phyloP scores from a whole-genome alignment of 2,329 filamentous ascomycete species.

The Seiridium unicorne region DNA sequence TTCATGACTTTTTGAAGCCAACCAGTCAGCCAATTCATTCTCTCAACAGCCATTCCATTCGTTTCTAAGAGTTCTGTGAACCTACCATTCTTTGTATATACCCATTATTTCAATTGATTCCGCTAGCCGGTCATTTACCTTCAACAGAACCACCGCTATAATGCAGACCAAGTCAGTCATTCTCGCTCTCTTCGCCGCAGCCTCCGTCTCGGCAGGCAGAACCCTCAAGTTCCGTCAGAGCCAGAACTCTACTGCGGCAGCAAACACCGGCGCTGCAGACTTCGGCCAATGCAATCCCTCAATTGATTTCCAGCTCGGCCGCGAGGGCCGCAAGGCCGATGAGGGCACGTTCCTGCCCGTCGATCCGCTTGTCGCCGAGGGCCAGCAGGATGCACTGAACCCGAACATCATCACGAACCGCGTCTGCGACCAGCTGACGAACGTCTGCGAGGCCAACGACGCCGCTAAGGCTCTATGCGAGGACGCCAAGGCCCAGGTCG shows the following conservation, averaged over 20 bases:
- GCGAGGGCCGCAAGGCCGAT: slow-evolving; percentile 43
- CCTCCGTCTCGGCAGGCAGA: slow-evolving; percentile 11
- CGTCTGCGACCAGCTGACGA: slow-evolving; percentile 59
- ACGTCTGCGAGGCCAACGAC: slow-evolving; percentile 57
- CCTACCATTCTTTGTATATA: slow-evolving; percentile 15
- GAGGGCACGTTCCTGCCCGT: slow-evolving; percentile 60
- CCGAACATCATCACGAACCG: slow-evolving; percentile 64
- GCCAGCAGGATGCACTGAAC: slow-evolving; percentile 57
- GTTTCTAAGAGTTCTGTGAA: slow-evolving; percentile 16
- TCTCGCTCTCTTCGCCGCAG: slow-evolving; percentile 15
- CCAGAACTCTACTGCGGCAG: slow-evolving; percentile 12
- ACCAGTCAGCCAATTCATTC: background rate
- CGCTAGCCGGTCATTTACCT: slow-evolving; percentile 4
- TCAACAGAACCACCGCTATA: background rate
- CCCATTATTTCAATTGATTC: background rate
- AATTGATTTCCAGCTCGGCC: slow-evolving; percentile 56
- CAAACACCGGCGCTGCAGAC: slow-evolving; percentile 34
- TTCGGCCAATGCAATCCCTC: slow-evolving; percentile 49
- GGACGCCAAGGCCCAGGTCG: slow-evolving; percentile 47
- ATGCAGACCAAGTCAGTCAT: slow-evolving; percentile 20
- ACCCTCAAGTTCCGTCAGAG: slow-evolving; percentile 12
- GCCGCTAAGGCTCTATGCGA: slow-evolving; percentile 49
- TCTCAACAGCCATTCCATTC: background rate
- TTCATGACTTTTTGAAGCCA: background rate
- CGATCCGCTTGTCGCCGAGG: slow-evolving; percentile 52